Evolutionary conservation across 805 yeast genomes (phyloP), one percentile per base, ranked within the genome.

Genomic region (Osmozyma mogii): DNA sequence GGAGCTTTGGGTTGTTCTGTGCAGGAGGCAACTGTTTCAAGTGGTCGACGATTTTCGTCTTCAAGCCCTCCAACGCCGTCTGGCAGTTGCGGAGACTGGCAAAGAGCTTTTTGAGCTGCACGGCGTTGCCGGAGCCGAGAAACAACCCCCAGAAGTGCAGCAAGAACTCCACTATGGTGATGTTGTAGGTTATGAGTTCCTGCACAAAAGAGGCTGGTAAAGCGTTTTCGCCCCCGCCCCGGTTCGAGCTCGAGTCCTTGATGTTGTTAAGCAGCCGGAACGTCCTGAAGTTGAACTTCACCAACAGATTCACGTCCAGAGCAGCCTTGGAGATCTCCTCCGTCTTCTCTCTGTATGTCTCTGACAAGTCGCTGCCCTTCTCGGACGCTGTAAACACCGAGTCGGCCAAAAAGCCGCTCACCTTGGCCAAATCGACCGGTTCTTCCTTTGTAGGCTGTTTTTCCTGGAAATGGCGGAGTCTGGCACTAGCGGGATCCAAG

Each of bases 241-340:
- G 31, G n/a, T 19, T 17, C 13, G 29, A 16, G 4, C 22, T 24
- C 5, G 34, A 22, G 15, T 41, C 55, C 21, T 35, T 43, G 22
- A 40, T 27, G 22, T 33, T 37, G 29, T 44, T 35, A 16, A 40
- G 31, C 34, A 45, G 72, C 27, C 61, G 65, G 9, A 72, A 69
- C 38, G 74, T 77, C 31, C 72, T 70, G 10, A 75, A 62, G 42
- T 74, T 75, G 24, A 59, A 56, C 39, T 67, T 64, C n/a, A 75
- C 70, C 18, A 74, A 60, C 3, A 47, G 46, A 6, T 65, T 54
- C 7, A 75, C 68, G 24, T 67, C 71, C 23, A 50, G 51, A 17
- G 66, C 52, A 1, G 73, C 65, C 18, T 60, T 63, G 31, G 57
- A 61, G 30, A 62, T 68, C 11, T 57, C 65, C 21, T 45, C 52